Base-by-base conservation (phyloP, 2,329 filamentous ascomycete species). In the Cryphonectria radicalis region DNA sequence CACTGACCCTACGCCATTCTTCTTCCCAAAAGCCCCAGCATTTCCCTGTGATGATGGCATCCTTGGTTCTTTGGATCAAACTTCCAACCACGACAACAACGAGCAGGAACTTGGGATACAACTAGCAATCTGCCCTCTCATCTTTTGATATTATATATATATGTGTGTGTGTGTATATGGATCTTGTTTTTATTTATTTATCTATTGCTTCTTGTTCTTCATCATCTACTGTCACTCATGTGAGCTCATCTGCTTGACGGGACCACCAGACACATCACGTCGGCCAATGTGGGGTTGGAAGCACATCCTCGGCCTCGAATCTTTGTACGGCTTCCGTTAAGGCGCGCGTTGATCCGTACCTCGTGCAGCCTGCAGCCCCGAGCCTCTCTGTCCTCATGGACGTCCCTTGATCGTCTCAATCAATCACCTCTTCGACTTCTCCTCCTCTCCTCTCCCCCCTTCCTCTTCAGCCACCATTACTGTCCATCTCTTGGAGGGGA, bases 331-430 rank as follows among this genome's bases (percentile, higher is more conserved):
- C 70, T n/a, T 32, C 63, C 70, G 66, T 25, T 35, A 64, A 64
- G 62, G 62, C 62, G 63, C 50, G 19, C 40, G 19, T 55, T 63
- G 67, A 66, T 70, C 40, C 70, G 63, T 53, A 53, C 67, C 60
- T 62, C 40, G 28, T 70, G 40, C 65, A 53, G 25, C 32, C 37
- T 42, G 60, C 59, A 65, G 19, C 57, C 69, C 64, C 65, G 42
- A 42, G 55, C 43, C 65, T 63, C 32, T 55, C 32, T 62, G 32
- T 13, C 5, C 69, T 60, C 50, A 73, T 73, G 71, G 71, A 69
- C 46, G n/a, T 64, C 43, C 63, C 35, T 55, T 43, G 37, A 66
- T 37, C 17, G 40, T 63, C 25, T 40, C 71, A 43, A 57, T 64
- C 57, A 28, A 68, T 62, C 25, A 60, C 22, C 7, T 37, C 60